Evolutionary conservation across 345 rosid species (phyloP).

Genomic region (Salix arbutifolia): DNA sequence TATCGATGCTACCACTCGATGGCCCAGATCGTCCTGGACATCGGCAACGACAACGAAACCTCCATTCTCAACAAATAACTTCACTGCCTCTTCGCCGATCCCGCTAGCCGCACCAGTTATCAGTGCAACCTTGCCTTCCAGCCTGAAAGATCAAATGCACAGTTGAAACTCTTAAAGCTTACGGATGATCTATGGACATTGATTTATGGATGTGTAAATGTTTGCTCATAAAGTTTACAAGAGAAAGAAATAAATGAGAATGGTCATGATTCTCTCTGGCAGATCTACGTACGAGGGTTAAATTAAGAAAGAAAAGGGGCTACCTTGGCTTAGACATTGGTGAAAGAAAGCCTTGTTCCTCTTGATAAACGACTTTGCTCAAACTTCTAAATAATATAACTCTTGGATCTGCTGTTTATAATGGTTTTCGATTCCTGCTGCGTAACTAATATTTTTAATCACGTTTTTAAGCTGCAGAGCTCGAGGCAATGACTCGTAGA

Average conservation of each 20-base stretch:
- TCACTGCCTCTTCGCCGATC: conserved; percentile 71
- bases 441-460: neutral
- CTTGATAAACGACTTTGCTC: conserved; percentile 5
- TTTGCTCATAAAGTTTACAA: neutral
- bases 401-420: conserved; percentile 34
- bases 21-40: conserved; percentile 68
- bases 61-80: conserved; percentile 59
- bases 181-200: no score
- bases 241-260: neutral
- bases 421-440: neutral
- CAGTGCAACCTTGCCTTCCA: conserved; percentile 80
- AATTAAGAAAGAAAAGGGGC: neutral
- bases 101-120: conserved; percentile 93
- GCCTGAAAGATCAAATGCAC: conserved; percentile 29
- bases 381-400: conserved; percentile 11
- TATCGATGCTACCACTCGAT: conserved; percentile 36
- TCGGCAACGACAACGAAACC: conserved; percentile 67
- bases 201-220: no score
- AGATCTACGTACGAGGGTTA: neutral
- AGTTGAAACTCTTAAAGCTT: no score
- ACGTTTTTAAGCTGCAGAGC: conserved; percentile 9
- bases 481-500: conserved; percentile 1
- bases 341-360: neutral
- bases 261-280: neutral
- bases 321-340: conserved; percentile 44